Percentiles rank a stretch among this genome's conserved stretches.
Conservation (phyloP, 1,284 basidiomycete genomes). For the Agroathelia rolfsii region DNA sequence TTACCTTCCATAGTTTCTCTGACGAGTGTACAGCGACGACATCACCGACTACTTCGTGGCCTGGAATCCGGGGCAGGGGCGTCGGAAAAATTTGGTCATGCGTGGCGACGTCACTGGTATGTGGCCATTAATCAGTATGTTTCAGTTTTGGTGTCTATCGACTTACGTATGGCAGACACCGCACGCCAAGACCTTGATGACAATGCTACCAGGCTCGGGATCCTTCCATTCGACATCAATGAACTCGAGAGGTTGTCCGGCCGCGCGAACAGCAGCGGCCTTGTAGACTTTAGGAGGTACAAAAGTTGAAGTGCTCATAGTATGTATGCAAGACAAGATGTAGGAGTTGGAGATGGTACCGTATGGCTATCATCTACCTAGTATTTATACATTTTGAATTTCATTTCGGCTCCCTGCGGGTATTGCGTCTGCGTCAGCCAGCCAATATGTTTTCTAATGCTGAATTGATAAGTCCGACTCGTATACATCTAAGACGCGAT, state of each 20-base stretch:
- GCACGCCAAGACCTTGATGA: constrained; percentile 19
- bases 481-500: no score
- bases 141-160: no score
- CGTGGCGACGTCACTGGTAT: constrained; percentile 15
- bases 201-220: constrained; percentile 15
- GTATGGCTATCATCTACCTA: no score
- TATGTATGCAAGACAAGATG: no score
- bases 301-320: no score
- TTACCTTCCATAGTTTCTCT: constrained; percentile 16
- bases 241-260: constrained; percentile 14
- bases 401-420: no score
- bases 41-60: constrained; percentile 20
- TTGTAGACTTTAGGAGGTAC: constrained; percentile 17
- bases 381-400: no score
- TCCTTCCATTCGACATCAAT: constrained; percentile 16
- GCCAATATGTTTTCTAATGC: no score
- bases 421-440: no score
- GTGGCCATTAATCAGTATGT: no score
- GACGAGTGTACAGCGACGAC: constrained; percentile 14
- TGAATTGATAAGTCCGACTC: no score
- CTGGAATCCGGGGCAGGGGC: constrained; percentile 15
- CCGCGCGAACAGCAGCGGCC: constrained; percentile 17
- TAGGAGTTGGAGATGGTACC: no score
- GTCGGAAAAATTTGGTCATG: constrained; percentile 12
- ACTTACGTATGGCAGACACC: constrained; percentile 8